A percentile compares a stretch with the other conserved stretches of the same genome.
These are phyloP conservation scores for Discostella stelligera DNA, from an alignment of 352 stramenopile genomes.

Conservation along the genomic window DNA sequence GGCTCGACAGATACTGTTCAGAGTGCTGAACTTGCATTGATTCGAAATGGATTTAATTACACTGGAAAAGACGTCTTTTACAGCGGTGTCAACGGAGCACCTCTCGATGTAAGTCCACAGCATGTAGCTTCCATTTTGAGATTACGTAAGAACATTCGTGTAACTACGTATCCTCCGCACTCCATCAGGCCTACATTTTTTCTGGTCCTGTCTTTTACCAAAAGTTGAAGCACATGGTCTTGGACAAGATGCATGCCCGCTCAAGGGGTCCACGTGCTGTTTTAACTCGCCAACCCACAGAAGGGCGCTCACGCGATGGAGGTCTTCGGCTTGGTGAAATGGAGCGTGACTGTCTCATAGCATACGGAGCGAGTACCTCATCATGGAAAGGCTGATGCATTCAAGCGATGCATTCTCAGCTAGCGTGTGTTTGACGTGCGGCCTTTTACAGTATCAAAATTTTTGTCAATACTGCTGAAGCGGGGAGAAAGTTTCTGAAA, in stretches of 20 bases:
- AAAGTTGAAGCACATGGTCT: conserved; percentile 99
- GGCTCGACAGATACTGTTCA: conserved; percentile 91
- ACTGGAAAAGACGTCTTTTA: conserved; percentile 96
- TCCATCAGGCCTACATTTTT: conserved; percentile 92
- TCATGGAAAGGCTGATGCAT: conserved; percentile 99
- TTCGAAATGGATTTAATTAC: conserved; percentile 98
- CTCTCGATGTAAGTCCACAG: conserved; percentile 85
- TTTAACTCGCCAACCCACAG: conserved; percentile 98
- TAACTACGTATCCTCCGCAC: background rate
- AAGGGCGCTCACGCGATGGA: conserved; percentile 96
- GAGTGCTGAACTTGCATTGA: conserved; percentile 89
- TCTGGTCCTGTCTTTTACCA: conserved; percentile 99
- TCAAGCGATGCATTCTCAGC: conserved; percentile 98
- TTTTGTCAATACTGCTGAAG: conserved; percentile 99
- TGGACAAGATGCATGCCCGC: conserved; percentile 99
- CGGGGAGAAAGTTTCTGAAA: conserved; percentile 95
- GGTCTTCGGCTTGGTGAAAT: conserved; percentile 99
- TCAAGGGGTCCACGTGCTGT: conserved; percentile 91
- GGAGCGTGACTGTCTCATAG: conserved; percentile 99
- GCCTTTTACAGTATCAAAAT: conserved; percentile 94
- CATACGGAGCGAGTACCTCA: conserved; percentile 97
- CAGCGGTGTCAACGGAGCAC: conserved; percentile 94
- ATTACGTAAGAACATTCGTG: background rate
- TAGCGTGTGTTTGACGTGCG: conserved; percentile 96
- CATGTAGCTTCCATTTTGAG: background rate